phyloP scores from a whole-genome alignment of 805 yeast species.

The Wickerhamiella brachini region DNA sequence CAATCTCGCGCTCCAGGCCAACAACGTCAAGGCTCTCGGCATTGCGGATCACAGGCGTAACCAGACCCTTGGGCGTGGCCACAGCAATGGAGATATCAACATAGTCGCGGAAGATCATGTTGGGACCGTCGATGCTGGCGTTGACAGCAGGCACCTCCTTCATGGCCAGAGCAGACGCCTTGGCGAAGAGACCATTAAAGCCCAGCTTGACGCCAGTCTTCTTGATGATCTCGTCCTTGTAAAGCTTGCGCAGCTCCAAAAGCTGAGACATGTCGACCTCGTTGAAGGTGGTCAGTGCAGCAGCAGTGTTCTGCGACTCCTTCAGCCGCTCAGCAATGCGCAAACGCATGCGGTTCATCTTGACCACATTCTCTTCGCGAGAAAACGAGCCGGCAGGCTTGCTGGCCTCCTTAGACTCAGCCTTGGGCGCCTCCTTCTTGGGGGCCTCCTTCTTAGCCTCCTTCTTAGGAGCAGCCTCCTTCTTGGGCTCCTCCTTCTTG shows the following conservation, averaged over 20 bases:
- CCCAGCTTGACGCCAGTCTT: conserved; percentile 91
- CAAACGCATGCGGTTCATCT: conserved; percentile 98
- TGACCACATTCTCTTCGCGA: conserved; percentile 80
- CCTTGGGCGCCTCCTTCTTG: conserved; percentile 22
- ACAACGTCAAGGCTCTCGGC: conserved; percentile 82
- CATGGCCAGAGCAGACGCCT: conserved; percentile 84
- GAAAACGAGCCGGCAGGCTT: conserved; percentile 37
- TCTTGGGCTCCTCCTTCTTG: conserved; percentile 16
- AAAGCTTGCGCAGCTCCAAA: conserved; percentile 86
- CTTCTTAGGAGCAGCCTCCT: conserved; percentile 8
- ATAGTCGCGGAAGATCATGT: conserved; percentile 87
- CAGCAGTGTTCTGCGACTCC: conserved; percentile 98
- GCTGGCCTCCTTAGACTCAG: conserved; percentile 17
- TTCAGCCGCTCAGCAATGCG: conserved; percentile 98
- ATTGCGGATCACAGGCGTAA: conserved; percentile 94
- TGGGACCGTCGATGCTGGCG: conserved; percentile 68
- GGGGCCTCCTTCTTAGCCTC: conserved; percentile 20
- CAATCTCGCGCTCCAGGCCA: conserved; percentile 80
- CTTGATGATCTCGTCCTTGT: conserved; percentile 92
- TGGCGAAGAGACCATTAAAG: conserved; percentile 96
- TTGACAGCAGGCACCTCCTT: conserved; percentile 91
- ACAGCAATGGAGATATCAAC: conserved; percentile 93
- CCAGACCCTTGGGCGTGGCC: conserved; percentile 98
- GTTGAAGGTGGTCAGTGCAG: conserved; percentile 93
- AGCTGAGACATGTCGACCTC: conserved; percentile 93